phyloP scores from a whole-genome alignment of 352 stramenopile species.

The Lagenidium giganteum region DNA sequence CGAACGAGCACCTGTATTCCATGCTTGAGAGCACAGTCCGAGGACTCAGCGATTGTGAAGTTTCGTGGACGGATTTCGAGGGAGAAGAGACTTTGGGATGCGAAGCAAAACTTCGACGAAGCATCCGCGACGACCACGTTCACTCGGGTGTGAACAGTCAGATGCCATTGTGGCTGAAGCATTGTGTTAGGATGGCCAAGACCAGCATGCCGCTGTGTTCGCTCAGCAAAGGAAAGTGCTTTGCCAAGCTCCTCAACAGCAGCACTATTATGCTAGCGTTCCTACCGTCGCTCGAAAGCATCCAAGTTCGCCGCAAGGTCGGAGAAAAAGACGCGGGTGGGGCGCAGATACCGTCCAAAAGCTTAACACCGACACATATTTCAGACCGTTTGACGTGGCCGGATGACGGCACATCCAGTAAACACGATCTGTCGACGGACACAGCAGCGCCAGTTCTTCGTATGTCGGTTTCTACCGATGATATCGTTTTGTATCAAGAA shows the following conservation, averaged over 20 bases:
- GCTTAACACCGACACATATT: no score
- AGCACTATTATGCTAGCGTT: constrained; percentile 61
- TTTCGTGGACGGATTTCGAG: constrained; percentile 76
- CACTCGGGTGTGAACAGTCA: constrained; percentile 47
- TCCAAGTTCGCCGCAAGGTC: constrained; percentile 42
- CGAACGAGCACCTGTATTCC: constrained; percentile 67
- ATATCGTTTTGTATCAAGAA: constrained; percentile 72
- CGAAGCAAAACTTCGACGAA: no score
- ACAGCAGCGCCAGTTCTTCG: no score
- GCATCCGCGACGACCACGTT: no score
- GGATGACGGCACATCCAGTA: no score
- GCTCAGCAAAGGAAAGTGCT: constrained; percentile 64
- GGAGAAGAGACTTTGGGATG: no score
- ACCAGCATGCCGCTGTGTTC: no score
- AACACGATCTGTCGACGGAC: no score
- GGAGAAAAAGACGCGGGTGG: constrained; percentile 19
- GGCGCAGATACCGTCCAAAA: not conserved
- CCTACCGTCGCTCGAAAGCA: constrained; percentile 50
- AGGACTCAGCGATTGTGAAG: constrained; percentile 67
- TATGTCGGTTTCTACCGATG: constrained; percentile 60
- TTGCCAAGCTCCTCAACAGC: constrained; percentile 60
- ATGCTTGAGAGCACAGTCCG: constrained; percentile 65
- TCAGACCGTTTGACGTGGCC: no score
- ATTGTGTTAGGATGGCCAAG: no score
- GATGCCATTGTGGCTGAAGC: constrained; percentile 61